Base-by-base conservation (phyloP, 1,284 basidiomycete species). In the Hemileia vastatrix region DNA sequence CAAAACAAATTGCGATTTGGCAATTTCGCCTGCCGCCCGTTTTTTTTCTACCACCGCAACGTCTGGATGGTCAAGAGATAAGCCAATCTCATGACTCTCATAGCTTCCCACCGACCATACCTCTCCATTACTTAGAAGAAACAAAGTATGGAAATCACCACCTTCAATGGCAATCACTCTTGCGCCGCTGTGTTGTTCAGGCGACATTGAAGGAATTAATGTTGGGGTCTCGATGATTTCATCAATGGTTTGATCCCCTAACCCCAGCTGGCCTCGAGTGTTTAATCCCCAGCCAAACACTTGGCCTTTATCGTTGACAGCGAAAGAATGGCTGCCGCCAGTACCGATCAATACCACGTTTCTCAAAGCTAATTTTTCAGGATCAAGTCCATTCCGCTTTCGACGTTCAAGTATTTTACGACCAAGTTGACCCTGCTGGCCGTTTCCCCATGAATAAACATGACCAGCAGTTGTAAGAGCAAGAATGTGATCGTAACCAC, bases 241-340 rank as follows among this genome's bases (percentile, higher is more conserved):
- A 32, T 78, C 77, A 31, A 79, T 79, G 18, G 80, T 76, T 36
- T 77, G 72, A 21, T 80, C 80, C 5, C 73, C 74, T 6, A 83
- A 79, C 36, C 86, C 87, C 0, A 82, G 82, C 75, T 89, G 86
- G 31, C 82, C 81, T 75, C 82, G 82, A 44, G 81, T 86, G 77
- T 96, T 95, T 65, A 93, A 79, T 23, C 92, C 92, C 92, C 92
- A 96, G 2, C 84, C 89, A 82, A 84, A 94, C 2, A 92, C 87
- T 54, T 82, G 82, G 43, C 90, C 92, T 21, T 81, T 78, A 66
- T 85, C 82, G 75, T 91, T 86, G 65, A 95, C 84, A 2, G 91
- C 92, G 70, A 94, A 95, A 0, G 89, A 91, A 74, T 90, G 87
- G 76, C 86, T 88, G 48, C 83, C 81, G 6, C 92, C 91, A 0